Percentiles rank a stretch among this genome's conserved stretches.
Conservation (phyloP, 768 basidiomycete genomes). For the Phanerodontia chrysosporium region DNA sequence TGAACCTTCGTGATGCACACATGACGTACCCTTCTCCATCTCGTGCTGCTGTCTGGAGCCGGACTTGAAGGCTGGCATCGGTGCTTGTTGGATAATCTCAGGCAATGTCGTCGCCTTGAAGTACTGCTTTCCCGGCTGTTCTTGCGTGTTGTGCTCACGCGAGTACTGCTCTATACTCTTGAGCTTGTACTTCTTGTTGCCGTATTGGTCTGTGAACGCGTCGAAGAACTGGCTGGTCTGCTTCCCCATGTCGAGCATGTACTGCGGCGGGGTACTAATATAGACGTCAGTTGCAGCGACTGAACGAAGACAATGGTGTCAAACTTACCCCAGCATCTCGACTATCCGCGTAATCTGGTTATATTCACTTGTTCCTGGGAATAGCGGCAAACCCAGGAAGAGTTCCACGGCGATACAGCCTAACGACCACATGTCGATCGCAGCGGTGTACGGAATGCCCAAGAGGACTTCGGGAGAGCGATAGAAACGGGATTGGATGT, state of each 20-base stretch:
- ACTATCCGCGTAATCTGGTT: conserved; percentile 96
- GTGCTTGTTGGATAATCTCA: conserved; percentile 94
- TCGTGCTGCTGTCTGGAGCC: conserved; percentile 68
- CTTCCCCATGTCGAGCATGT: conserved; percentile 96
- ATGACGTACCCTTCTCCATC: conserved; percentile 76
- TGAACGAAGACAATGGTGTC: too few relatives aligned
- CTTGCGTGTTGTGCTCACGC: conserved; percentile 89
- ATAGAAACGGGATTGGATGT: conserved; percentile 98
- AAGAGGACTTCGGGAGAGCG: conserved; percentile 96
- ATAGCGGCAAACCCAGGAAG: conserved; percentile 92
- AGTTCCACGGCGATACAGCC: conserved; percentile 98
- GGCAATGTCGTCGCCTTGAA: conserved; percentile 92
- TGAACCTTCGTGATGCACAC: background rate
- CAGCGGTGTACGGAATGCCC: conserved; percentile 88
- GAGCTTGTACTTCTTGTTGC: conserved; percentile 80
- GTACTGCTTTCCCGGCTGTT: conserved; percentile 98
- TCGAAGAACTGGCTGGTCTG: conserved; percentile 95
- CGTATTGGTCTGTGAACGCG: conserved; percentile 63
- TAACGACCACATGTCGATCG: conserved; percentile 99
- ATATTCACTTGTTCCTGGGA: conserved; percentile 98
- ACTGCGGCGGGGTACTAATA: conserved; percentile 77
- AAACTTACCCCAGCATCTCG: conserved; percentile 92
- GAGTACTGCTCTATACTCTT: conserved; percentile 96
- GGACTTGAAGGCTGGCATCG: conserved; percentile 83
- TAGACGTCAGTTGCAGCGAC: background rate